phyloP scores from a whole-genome alignment of 257 asterid species.

The Salvia hispanica region DNA sequence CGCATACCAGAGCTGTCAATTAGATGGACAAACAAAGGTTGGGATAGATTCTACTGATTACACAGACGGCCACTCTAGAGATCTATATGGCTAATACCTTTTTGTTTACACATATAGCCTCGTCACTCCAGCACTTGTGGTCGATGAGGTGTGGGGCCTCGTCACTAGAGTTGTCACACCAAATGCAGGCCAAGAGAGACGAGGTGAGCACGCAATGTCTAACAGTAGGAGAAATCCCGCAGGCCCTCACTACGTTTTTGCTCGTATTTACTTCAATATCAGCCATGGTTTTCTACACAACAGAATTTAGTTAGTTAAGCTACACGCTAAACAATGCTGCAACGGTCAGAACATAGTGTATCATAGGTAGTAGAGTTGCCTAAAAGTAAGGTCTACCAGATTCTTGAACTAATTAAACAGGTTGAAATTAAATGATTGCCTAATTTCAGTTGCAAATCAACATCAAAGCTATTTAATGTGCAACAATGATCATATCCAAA shows the following conservation, averaged over 20 bases:
- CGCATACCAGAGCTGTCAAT: slow-evolving; percentile 87
- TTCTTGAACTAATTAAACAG: not conserved
- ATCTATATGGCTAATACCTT: slow-evolving; percentile 45
- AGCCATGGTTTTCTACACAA: slow-evolving; percentile 71
- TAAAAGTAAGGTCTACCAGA: not conserved
- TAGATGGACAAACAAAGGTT: not conserved
- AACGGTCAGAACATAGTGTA: not conserved
- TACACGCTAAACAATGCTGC: not conserved
- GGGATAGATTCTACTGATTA: not conserved
- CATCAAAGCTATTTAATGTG: not conserved
- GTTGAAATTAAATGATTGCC: not conserved
- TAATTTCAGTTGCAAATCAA: not conserved
- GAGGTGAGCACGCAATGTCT: slow-evolving; percentile 78
- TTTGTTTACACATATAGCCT: slow-evolving; percentile 62
- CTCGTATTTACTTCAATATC: slow-evolving; percentile 68
- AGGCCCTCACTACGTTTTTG: slow-evolving; percentile 71
- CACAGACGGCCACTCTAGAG: not conserved
- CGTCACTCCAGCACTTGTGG: slow-evolving; percentile 85
- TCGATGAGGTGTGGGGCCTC: slow-evolving; percentile 48
- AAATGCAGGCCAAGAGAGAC: slow-evolving; percentile 80
- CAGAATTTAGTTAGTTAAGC: not conserved
- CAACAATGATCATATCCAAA: not conserved
- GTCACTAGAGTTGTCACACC: slow-evolving; percentile 50
- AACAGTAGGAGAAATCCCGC: slow-evolving; percentile 63
- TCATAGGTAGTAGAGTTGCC: not conserved